Evolutionary conservation across 73 alveolate species (phyloP).

Genomic region (Tetrahymena thermophila): DNA sequence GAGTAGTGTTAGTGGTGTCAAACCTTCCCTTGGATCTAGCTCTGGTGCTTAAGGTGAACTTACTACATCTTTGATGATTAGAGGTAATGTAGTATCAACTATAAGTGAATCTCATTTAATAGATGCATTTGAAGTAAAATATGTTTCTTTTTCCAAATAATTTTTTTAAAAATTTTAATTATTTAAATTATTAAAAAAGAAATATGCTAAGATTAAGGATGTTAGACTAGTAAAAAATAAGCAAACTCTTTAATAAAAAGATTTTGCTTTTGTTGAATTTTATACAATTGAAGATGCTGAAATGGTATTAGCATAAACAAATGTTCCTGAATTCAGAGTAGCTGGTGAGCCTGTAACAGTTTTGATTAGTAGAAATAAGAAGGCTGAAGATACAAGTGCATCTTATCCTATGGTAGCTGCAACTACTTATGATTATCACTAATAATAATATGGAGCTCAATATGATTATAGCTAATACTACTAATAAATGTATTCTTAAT

Average conservation of each 20-base stretch:
- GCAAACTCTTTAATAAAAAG: slow-evolving; percentile 27
- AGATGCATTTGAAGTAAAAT: not conserved
- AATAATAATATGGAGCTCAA: not conserved
- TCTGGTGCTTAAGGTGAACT: not conserved
- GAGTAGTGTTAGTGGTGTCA: slow-evolving; percentile 22
- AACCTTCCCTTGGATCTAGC: slow-evolving; percentile 8
- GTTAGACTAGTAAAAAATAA: slow-evolving; percentile 34
- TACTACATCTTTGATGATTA: slow-evolving; percentile 31
- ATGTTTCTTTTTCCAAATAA: no score
- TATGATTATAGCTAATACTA: not conserved
- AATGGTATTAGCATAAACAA: slow-evolving; percentile 7
- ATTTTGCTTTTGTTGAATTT: slow-evolving; percentile 43
- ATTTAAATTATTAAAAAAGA: not conserved
- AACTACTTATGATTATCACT: not conserved
- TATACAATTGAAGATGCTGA: slow-evolving; percentile 38
- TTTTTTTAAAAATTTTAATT: no score
- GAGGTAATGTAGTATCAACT: slow-evolving; percentile 18
- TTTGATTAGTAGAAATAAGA: not conserved
- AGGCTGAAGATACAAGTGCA: not conserved
- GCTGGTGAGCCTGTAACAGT: not conserved
- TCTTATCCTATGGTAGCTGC: not conserved
- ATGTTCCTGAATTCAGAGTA: not conserved
- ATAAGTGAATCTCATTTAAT: not conserved
- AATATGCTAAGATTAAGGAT: slow-evolving; percentile 27
- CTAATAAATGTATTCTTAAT: not conserved